Evolutionary conservation across 1,284 basidiomycete species (phyloP), one percentile per base, ranked within the genome.

Genomic region (Veloboletus limbatus): DNA sequence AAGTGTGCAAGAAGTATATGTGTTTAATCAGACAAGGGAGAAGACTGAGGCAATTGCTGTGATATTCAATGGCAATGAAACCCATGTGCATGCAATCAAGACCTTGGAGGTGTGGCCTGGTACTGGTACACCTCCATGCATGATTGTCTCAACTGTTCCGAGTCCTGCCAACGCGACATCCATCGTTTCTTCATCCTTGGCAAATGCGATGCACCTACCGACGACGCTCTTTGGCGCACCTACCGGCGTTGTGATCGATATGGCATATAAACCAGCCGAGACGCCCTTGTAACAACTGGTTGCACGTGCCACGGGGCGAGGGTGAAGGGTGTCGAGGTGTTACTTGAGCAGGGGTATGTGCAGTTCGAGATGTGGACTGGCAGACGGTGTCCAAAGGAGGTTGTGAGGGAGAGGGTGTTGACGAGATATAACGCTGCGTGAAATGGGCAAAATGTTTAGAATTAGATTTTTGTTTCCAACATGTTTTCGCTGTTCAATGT

Each of bases 71-170:
- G n/a, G n/a, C n/a, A 26, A 28, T 22, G 57, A 88, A 41, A 57
- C 51, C 30, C 59, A 56, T 24, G 60, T 93, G 32, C 69, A 77
- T 43, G 72, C 89, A 16, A 62, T 94, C 40, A 76, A 80, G 26
- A 67, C 70, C 40, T 70, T 94, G 32, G 76, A 74, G 1, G 43
- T 59, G 26, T 79, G 86, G 73, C 77, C n/a, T n/a, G n/a, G n/a
- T n/a, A n/a, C 82, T 2, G 68, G 66, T 1, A 65, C 77, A 5
- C 87, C 92, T 0, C 78, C 92, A 0, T 76, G 75, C 21, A 80
- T 93, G 36, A 82, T 97, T 58, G 74, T 97, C 32, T 90, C 88
- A 1, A 94, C 92, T 2, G 85, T 97, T n/a, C n/a, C n/a, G n/a
- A n/a, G n/a, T 8, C 93, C 94, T 1, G 85, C 91, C 0, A 73